phyloP scores from a whole-genome alignment of 371 early-diverging fungal species.

The Chytridium lagenaria region DNA sequence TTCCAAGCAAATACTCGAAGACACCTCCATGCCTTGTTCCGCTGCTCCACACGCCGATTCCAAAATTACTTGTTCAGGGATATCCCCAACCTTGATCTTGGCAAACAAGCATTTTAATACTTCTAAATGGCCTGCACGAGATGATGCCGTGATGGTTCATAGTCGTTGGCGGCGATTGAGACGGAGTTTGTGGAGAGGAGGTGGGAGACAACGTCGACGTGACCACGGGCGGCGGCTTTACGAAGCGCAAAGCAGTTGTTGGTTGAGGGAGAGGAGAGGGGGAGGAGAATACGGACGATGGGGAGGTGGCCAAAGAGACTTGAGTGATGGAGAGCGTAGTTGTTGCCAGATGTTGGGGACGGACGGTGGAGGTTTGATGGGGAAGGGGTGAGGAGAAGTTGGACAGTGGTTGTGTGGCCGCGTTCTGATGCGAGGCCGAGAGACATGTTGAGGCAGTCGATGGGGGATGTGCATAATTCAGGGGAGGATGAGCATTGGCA shows the following conservation, averaged over 20 bases:
- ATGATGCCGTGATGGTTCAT: neutral
- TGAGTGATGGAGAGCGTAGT: slow-evolving; percentile 2
- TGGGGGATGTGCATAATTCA: neutral
- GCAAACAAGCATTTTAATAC: neutral
- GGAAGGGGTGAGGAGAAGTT: neutral
- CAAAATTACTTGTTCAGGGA: neutral
- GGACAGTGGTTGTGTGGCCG: neutral
- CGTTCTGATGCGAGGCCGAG: neutral
- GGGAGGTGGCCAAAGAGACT: neutral
- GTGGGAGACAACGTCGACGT: neutral
- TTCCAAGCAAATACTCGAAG: neutral
- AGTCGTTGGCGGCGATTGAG: neutral
- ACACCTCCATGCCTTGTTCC: neutral
- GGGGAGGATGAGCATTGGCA: too few relatives aligned
- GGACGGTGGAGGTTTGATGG: neutral
- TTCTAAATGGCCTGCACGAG: neutral
- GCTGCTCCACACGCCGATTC: neutral
- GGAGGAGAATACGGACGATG: neutral
- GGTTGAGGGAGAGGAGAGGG: neutral
- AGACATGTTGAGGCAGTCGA: neutral
- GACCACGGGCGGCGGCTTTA: neutral
- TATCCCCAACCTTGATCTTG: neutral
- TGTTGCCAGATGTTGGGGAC: neutral
- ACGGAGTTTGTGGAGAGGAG: neutral
- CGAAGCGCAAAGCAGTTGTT: neutral